A percentile compares a stretch with the other conserved stretches of the same genome.
Conservation (phyloP, 1,284 basidiomycete genomes). For the Ganoderma lucidum region DNA sequence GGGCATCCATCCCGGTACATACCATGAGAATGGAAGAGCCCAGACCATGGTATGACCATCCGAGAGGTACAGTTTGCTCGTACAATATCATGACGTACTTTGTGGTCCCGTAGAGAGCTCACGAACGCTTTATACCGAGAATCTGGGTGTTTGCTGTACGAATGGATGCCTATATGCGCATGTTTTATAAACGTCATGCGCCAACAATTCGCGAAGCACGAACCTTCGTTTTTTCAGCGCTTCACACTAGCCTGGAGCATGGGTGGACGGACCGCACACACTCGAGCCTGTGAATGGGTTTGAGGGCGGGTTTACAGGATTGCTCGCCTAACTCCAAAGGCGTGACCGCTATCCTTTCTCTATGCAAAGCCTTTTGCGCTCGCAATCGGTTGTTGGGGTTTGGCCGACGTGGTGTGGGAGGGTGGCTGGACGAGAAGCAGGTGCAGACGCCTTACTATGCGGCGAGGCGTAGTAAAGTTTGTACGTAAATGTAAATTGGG, state of each 20-base stretch:
- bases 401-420: neutral
- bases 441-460: conserved; percentile 5
- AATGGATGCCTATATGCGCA: neutral
- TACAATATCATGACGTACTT: neutral
- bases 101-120: neutral
- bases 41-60: conserved; percentile 33
- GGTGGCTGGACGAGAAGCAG: conserved; percentile 1
- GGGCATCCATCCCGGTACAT: conserved; percentile 36
- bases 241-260: neutral
- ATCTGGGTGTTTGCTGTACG: neutral
- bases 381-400: neutral
- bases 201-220: conserved; percentile 1
- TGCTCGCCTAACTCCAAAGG: neutral
- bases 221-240: neutral
- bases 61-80: conserved; percentile 16
- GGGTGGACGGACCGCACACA: neutral
- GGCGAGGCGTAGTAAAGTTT: neutral
- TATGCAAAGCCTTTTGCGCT: neutral
- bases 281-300: neutral
- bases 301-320: neutral
- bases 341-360: neutral
- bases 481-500: conserved; percentile 4
- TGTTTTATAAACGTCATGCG: neutral
- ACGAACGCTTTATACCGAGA: neutral
- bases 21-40: conserved; percentile 43